These are phyloP conservation scores for Silene uniflora DNA, from an alignment of 148 eudicot genomes.

Conservation along the genomic window DNA sequence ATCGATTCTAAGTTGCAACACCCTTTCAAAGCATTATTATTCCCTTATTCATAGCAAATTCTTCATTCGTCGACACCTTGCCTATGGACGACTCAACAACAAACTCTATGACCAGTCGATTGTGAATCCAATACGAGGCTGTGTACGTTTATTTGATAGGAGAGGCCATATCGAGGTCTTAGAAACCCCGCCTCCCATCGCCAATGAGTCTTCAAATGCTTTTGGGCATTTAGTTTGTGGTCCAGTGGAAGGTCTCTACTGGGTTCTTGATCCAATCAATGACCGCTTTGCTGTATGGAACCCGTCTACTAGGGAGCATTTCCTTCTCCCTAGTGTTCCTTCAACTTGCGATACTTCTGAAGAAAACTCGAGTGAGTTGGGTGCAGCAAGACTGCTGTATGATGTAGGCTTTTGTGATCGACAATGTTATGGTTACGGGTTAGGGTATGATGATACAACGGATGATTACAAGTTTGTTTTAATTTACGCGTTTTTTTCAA, in stretches of 20 bases:
- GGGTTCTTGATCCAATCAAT: background rate
- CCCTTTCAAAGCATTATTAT: background rate
- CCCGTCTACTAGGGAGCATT: background rate
- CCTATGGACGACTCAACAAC: background rate
- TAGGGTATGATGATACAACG: background rate
- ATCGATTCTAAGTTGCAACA: background rate
- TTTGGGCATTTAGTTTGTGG: no score
- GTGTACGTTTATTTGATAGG: background rate
- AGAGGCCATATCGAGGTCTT: background rate
- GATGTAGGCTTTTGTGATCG: no score
- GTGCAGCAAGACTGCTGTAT: background rate
- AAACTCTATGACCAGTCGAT: background rate
- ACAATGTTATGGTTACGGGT: background rate
- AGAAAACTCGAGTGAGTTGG: no score
- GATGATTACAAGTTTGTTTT: background rate
- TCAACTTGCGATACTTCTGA: no score
- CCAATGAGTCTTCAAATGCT: no score
- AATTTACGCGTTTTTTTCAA: background rate
- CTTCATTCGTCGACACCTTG: background rate
- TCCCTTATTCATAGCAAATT: background rate
- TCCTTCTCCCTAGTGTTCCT: background rate
- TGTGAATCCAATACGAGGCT: background rate
- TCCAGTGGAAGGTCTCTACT: background rate
- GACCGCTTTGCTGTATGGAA: background rate
- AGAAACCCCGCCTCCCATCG: background rate